Percentiles rank a stretch among this genome's conserved stretches.
Evolutionary conservation across 768 basidiomycete genomes (phyloP).

Genomic region (Boletus vermiculosoides): DNA sequence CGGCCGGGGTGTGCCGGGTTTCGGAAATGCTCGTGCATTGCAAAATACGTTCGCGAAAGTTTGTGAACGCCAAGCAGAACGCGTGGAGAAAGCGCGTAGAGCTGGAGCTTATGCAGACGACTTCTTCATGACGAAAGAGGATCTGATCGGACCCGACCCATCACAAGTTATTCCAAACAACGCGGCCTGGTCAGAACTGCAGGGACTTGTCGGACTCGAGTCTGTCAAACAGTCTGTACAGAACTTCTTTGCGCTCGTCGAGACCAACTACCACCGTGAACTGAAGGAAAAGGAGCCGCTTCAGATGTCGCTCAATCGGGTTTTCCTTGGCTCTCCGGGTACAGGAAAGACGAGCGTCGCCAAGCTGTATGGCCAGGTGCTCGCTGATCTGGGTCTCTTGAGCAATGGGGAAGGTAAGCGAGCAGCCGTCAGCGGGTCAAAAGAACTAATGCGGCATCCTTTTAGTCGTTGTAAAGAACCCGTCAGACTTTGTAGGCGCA

Average conservation of each 20-base stretch:
- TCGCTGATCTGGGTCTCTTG: slow-evolving; percentile 60
- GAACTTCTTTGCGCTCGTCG: slow-evolving; percentile 45
- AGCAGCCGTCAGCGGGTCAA: neutral
- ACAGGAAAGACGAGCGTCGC: slow-evolving; percentile 74
- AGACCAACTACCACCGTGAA: slow-evolving; percentile 60
- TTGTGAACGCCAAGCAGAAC: slow-evolving; percentile 50
- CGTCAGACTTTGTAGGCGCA: slow-evolving; percentile 64
- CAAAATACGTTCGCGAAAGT: slow-evolving; percentile 49
- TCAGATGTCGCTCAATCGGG: slow-evolving; percentile 57
- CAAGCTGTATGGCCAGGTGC: slow-evolving; percentile 60
- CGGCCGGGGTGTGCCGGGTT: slow-evolving; percentile 41
- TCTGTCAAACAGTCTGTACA: slow-evolving; percentile 55
- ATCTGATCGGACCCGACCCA: slow-evolving; percentile 67
- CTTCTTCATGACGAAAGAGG: slow-evolving; percentile 49
- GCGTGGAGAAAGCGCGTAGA: slow-evolving; percentile 43
- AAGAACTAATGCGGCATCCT: slow-evolving; percentile 1
- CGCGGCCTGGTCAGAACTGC: slow-evolving; percentile 50
- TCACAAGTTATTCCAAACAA: slow-evolving; percentile 45
- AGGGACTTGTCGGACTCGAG: slow-evolving; percentile 51
- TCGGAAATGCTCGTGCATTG: slow-evolving; percentile 67
- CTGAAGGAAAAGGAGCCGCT: slow-evolving; percentile 53
- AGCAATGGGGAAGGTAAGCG: slow-evolving; percentile 66
- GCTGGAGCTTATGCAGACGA: slow-evolving; percentile 45
- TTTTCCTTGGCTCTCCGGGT: slow-evolving; percentile 67
- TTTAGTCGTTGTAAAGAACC: slow-evolving; percentile 64